Conservation (phyloP, 768 basidiomycete species). For the Psilocybe sp. region DNA sequence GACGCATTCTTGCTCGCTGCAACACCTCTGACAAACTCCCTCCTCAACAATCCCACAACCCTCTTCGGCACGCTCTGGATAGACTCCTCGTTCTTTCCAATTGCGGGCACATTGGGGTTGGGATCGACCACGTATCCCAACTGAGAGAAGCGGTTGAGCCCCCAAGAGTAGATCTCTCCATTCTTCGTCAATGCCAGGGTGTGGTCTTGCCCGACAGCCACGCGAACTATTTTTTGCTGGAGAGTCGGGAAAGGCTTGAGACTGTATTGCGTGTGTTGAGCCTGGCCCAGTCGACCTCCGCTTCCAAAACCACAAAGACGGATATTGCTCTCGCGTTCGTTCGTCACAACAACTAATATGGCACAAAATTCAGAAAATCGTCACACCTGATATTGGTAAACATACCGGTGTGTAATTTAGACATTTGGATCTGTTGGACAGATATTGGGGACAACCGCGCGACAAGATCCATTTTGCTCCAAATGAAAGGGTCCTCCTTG, state of each 20-base stretch:
- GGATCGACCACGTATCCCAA: slow-evolving; percentile 82
- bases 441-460: slow-evolving; percentile 61
- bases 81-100: slow-evolving; percentile 58
- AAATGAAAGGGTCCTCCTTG: slow-evolving; percentile 26
- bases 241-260: slow-evolving; percentile 61
- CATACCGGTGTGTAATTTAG: slow-evolving; percentile 83
- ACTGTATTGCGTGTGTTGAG: slow-evolving; percentile 75
- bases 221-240: slow-evolving; percentile 51
- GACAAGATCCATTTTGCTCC: slow-evolving; percentile 27
- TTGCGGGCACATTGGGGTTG: slow-evolving; percentile 20
- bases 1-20: slow-evolving; percentile 86
- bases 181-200: slow-evolving; percentile 78
- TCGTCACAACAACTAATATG: slow-evolving; percentile 57
- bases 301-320: slow-evolving; percentile 88
- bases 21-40: slow-evolving; percentile 75
- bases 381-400: background rate
- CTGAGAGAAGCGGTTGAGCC: slow-evolving; percentile 84
- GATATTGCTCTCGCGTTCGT: slow-evolving; percentile 70
- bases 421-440: slow-evolving; percentile 74
- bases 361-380: slow-evolving; percentile 20
- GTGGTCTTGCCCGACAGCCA: slow-evolving; percentile 93
- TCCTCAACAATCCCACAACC: slow-evolving; percentile 72
- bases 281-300: slow-evolving; percentile 77
- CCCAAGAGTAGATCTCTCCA: slow-evolving; percentile 91
- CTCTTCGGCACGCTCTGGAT: slow-evolving; percentile 77